Base-by-base conservation (phyloP, 495 filamentous ascomycete species). In the Aspergillus coremiiformis region DNA sequence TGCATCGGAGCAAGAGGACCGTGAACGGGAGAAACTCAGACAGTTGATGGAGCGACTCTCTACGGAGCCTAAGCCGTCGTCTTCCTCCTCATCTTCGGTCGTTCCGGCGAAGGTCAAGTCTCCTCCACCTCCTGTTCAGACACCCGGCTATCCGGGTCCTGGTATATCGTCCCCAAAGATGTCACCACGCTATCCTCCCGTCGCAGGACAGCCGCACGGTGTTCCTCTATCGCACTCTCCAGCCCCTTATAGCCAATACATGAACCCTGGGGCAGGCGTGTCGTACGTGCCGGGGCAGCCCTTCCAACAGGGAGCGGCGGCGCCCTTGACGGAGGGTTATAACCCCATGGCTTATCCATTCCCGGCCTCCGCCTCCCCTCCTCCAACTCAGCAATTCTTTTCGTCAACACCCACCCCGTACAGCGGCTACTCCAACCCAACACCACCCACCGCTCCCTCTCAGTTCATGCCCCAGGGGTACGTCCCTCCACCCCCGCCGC, bases 11-110 rank as follows among this genome's bases (percentile, higher is more conserved):
- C 87, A 94, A 56, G 90, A 89, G 41, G 89, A 95, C 52, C 72
- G 81, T 27, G 91, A 97, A 63, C 83, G 90, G 41, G 88, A 91
- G 63, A 83, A 92, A 53, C 66, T 98, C 42, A 79, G 86, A 50
- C 86, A 87, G 44, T 71, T 97, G 45, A 97, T 98, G 93, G 93
- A 96, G 62, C 85, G 93, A 49, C 89, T 97, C 75, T 89, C 91
- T 12, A 84, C 92, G 66, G 86, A 90, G 50, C 76, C 79, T 9
- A 74, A 74, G 23, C 55, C 63, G 41, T 64, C 78, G 0, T 70
- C 74, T 23, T 63, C 69, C 15, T 67, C 68, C 17, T 65, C 69
- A 52, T 53, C 76, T 54, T 55, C 75, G 66, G 43, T 73, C 71
- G 50, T 65, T 53, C 49, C 70, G 52, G 55, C 65, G 42, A 65